Conservation (phyloP, 768 basidiomycete species). For the Russula brevipes region DNA sequence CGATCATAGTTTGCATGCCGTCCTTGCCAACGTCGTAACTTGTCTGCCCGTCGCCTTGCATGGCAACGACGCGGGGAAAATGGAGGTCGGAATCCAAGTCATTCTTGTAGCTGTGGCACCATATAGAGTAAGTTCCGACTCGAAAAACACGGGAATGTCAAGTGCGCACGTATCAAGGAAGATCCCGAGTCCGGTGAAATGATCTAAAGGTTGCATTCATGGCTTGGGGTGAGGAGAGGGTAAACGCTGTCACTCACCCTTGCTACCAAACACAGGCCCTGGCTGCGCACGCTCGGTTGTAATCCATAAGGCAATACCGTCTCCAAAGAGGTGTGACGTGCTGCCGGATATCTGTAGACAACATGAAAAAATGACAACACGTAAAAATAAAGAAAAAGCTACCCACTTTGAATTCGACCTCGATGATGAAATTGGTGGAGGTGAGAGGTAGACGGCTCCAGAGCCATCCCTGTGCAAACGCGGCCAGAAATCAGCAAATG, state of each 20-base stretch:
- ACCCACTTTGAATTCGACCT: slow-evolving; percentile 88
- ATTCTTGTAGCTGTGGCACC: slow-evolving; percentile 68
- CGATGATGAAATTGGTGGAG: slow-evolving; percentile 74
- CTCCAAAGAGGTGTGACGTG: slow-evolving; percentile 72
- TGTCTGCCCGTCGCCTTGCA: slow-evolving; percentile 86
- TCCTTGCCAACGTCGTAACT: slow-evolving; percentile 77
- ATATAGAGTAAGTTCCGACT: background rate
- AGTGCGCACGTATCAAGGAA: slow-evolving; percentile 84
- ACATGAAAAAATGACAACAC: background rate
- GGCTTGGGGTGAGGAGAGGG: background rate
- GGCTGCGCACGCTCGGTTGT: slow-evolving; percentile 73
- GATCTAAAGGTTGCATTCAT: slow-evolving; percentile 44
- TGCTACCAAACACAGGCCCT: slow-evolving; percentile 90
- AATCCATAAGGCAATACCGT: slow-evolving; percentile 92
- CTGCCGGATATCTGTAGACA: slow-evolving; percentile 59
- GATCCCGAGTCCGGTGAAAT: slow-evolving; percentile 84
- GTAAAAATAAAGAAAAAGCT: background rate
- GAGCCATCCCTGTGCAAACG: slow-evolving; percentile 75
- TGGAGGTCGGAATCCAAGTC: slow-evolving; percentile 64
- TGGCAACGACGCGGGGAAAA: slow-evolving; percentile 83
- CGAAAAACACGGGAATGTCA: slow-evolving; percentile 4
- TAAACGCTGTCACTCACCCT: slow-evolving; percentile 46
- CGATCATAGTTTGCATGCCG: slow-evolving; percentile 70
- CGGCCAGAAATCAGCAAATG: background rate
- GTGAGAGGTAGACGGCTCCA: slow-evolving; percentile 91